Percentiles rank a stretch among this genome's conserved stretches.
Evolutionary conservation across 148 eudicot genomes (phyloP).

Genomic region (Rhododendron griersonianum): DNA sequence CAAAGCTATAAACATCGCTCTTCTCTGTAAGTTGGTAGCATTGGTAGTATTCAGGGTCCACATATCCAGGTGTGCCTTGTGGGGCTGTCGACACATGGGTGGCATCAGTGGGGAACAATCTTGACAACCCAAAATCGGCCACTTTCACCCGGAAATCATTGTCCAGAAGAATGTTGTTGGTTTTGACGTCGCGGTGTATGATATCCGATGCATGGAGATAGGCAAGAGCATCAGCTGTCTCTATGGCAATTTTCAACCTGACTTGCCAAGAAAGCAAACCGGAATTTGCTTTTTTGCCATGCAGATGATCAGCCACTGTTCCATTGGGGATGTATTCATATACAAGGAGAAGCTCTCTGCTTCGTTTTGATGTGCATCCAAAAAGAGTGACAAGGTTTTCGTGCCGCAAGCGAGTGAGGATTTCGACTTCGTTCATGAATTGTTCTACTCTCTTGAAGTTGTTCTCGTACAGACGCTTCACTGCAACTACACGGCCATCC

Average conservation of each 20-base stretch:
- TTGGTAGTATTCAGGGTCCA: conserved; percentile 82
- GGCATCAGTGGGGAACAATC: conserved; percentile 59
- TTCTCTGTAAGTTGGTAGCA: conserved; percentile 74
- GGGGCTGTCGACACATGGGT: conserved; percentile 90
- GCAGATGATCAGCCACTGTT: conserved; percentile 85
- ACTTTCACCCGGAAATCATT: conserved; percentile 63
- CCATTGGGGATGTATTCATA: conserved; percentile 79
- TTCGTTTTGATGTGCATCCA: conserved; percentile 72
- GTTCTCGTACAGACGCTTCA: conserved; percentile 75
- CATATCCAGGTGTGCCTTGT: conserved; percentile 90
- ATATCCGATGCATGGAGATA: conserved; percentile 63
- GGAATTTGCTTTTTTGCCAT: conserved; percentile 52
- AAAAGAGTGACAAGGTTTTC: conserved; percentile 56
- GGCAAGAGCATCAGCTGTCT: conserved; percentile 72
- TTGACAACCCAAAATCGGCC: conserved; percentile 85
- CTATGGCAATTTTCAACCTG: conserved; percentile 60
- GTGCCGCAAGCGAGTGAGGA: conserved; percentile 63
- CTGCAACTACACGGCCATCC: conserved; percentile 75
- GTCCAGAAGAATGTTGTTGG: conserved; percentile 65
- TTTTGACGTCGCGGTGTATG: conserved; percentile 87
- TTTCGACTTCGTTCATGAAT: conserved; percentile 70
- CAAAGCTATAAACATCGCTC: conserved; percentile 87
- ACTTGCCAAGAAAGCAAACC: conserved; percentile 54
- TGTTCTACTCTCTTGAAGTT: conserved; percentile 70
- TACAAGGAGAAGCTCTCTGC: conserved; percentile 71